Evolutionary conservation across 2,329 filamentous ascomycete genomes (phyloP).

Genomic region (Arthroderma uncinatum): DNA sequence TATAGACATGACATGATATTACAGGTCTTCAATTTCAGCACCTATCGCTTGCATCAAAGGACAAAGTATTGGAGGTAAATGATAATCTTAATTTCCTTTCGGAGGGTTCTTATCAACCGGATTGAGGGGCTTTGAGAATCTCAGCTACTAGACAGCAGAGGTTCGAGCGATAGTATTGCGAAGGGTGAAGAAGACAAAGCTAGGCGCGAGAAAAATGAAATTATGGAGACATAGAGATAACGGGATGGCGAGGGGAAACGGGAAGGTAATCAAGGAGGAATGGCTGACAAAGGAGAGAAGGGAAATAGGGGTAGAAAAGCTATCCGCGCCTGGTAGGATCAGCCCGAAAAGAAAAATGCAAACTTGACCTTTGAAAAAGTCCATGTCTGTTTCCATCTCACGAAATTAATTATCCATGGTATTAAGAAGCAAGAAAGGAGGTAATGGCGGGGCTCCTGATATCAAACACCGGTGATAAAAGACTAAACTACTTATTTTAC

Average conservation of each 20-base stretch:
- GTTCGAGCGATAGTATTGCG: not conserved
- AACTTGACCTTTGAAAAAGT: not conserved
- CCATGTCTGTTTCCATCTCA: not conserved
- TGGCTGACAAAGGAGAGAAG: not conserved
- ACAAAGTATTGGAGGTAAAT: not conserved
- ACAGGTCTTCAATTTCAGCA: not conserved
- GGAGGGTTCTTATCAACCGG: not conserved
- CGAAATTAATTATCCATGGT: not conserved
- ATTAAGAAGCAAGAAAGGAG: not conserved
- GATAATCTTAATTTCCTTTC: not conserved
- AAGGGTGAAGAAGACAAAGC: not conserved
- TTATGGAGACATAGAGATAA: not conserved
- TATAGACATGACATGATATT: not conserved
- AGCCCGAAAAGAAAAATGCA: not conserved
- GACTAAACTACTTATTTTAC: slow-evolving; percentile 3
- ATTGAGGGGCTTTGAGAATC: not conserved
- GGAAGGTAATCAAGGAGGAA: not conserved
- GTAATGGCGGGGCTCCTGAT: not conserved
- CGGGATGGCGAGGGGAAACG: not conserved
- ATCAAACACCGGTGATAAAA: not conserved
- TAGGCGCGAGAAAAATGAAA: not conserved
- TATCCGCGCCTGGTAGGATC: not conserved
- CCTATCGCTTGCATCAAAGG: not conserved
- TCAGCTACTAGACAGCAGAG: not conserved
- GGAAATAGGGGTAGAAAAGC: not conserved